Evolutionary conservation across 805 yeast species (phyloP).

Genomic region (Barnettozyma siamensis): DNA sequence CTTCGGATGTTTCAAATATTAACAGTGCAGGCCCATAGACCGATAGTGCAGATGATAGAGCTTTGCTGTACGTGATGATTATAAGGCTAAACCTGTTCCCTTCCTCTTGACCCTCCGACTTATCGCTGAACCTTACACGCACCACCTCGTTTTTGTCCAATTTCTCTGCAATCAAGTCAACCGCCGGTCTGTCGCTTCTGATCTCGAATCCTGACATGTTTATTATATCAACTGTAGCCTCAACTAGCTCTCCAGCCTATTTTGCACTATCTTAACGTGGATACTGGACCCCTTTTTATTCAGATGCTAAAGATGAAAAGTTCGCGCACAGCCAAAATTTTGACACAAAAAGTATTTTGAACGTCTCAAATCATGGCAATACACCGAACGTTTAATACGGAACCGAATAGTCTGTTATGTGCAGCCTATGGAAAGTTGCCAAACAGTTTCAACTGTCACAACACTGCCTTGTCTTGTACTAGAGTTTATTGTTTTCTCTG

Average conservation of each 20-base stretch:
- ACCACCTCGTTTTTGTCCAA: not conserved
- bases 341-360: not conserved
- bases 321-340: not conserved
- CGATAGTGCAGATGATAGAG: not conserved
- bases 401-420: too few species aligned
- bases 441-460: too few species aligned
- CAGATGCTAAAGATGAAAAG: not conserved
- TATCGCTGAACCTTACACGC: not conserved
- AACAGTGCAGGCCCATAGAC: slow-evolving; percentile 6
- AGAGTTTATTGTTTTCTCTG: too few species aligned
- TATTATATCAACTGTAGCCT: not conserved
- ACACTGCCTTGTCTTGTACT: too few species aligned
- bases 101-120: too few species aligned
- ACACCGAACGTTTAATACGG: too few species aligned
- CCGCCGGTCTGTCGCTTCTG: not conserved
- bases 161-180: not conserved
- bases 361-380: not conserved
- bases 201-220: not conserved
- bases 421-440: too few species aligned
- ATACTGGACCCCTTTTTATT: too few species aligned
- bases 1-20: too few species aligned
- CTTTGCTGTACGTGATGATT: not conserved
- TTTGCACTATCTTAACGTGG: too few species aligned
- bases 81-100: not conserved
- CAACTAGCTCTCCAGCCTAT: too few species aligned